Conservation (phyloP, 306 rosid species). For the Begonia peltatifolia region DNA sequence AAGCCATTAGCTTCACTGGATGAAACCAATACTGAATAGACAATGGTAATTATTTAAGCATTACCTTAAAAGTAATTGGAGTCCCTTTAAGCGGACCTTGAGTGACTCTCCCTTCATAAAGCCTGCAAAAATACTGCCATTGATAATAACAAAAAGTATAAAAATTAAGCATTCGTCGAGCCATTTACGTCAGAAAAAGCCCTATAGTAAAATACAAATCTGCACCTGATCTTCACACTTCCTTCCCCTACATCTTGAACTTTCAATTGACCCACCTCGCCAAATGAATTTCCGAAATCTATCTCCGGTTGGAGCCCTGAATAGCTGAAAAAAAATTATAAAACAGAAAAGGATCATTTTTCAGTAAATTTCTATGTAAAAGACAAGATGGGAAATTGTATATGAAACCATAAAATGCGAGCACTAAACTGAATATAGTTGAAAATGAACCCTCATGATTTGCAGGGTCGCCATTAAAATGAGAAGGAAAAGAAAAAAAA, state of each 20-base stretch:
- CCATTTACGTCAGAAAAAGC: not conserved
- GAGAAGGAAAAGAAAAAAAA: too few relatives aligned
- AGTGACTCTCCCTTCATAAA: conserved; percentile 86
- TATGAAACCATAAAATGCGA: not conserved
- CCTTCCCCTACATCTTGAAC: conserved; percentile 90
- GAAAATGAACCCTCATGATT: too few relatives aligned
- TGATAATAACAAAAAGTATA: conserved; percentile 22
- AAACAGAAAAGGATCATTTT: not conserved
- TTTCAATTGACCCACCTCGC: conserved; percentile 41
- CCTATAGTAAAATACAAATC: not conserved
- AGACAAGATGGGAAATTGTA: not conserved
- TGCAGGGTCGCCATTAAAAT: too few relatives aligned
- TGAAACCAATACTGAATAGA: not conserved
- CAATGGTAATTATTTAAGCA: not conserved
- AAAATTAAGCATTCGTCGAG: not conserved
- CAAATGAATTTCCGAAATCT: conserved; percentile 29
- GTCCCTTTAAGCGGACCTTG: conserved; percentile 62
- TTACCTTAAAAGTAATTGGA: conserved; percentile 68
- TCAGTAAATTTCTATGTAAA: not conserved
- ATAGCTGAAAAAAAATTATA: conserved; percentile 20
- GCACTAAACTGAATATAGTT: too few relatives aligned
- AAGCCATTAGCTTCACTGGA: too few relatives aligned
- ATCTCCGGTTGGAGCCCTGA: conserved; percentile 30
- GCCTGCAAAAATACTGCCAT: conserved; percentile 64
- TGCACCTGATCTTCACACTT: conserved; percentile 66